Conservation (phyloP, 495 filamentous ascomycete genomes). For the Aspergillus sclerotiicarbonarius region DNA sequence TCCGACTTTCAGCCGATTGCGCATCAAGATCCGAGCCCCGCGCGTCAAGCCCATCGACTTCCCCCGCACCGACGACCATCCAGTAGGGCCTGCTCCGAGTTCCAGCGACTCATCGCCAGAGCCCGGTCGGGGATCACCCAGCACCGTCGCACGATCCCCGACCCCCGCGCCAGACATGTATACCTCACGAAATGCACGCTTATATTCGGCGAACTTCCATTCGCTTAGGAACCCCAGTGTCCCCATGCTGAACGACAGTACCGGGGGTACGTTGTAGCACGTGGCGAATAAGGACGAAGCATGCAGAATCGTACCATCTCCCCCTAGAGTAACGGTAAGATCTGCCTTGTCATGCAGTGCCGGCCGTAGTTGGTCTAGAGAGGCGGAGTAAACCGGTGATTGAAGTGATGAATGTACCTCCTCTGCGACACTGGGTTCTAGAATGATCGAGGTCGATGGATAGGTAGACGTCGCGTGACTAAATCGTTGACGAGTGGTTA, state of each 20-base stretch:
- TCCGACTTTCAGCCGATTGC: slow-evolving; percentile 80
- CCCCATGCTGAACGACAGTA: slow-evolving; percentile 96
- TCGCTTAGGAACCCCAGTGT: slow-evolving; percentile 93
- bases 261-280: slow-evolving; percentile 77
- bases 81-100: slow-evolving; percentile 37
- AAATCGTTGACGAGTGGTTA: slow-evolving; percentile 9
- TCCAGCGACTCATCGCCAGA: slow-evolving; percentile 18
- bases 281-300: slow-evolving; percentile 88
- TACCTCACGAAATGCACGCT: slow-evolving; percentile 84
- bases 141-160: slow-evolving; percentile 40
- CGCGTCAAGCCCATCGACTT: slow-evolving; percentile 77
- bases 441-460: slow-evolving; percentile 74
- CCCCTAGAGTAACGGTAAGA: slow-evolving; percentile 82
- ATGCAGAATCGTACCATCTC: slow-evolving; percentile 92
- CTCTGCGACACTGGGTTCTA: slow-evolving; percentile 73
- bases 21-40: slow-evolving; percentile 74
- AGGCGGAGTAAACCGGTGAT: slow-evolving; percentile 70
- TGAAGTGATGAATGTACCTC: slow-evolving; percentile 69
- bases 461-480: slow-evolving; percentile 79
- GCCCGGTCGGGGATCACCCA: slow-evolving; percentile 28
- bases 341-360: slow-evolving; percentile 69
- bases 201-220: slow-evolving; percentile 91
- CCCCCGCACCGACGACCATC: slow-evolving; percentile 72
- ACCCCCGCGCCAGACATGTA: slow-evolving; percentile 84
- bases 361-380: slow-evolving; percentile 33